phyloP scores from a whole-genome alignment of 371 early-diverging fungal genomes.

The Mucor indicus region DNA sequence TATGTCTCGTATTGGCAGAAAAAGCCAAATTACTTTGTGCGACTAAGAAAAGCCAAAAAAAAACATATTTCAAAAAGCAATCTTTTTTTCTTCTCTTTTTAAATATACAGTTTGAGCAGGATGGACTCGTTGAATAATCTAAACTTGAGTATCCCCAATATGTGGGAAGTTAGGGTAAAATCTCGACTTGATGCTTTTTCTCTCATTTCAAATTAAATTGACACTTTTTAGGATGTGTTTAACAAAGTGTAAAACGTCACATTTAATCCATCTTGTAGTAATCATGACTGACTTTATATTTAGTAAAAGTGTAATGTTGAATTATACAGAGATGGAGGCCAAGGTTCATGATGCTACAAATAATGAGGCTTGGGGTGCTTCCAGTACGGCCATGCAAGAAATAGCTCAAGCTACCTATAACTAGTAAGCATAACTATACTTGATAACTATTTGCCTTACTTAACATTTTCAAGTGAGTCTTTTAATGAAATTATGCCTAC shows the following conservation, averaged over 20 bases:
- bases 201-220: too few relatives aligned
- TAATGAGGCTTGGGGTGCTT: conserved; percentile 92
- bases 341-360: conserved; percentile 87
- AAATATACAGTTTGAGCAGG: too few relatives aligned
- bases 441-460: neutral
- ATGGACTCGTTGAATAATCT: too few relatives aligned
- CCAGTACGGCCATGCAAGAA: conserved; percentile 87
- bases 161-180: conserved; percentile 54
- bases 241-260: too few relatives aligned
- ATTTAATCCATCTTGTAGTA: too few relatives aligned
- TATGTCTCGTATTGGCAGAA: too few relatives aligned
- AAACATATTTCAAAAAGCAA: too few relatives aligned
- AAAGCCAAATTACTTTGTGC: too few relatives aligned
- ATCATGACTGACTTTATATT: too few relatives aligned
- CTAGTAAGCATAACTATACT: conserved; percentile 52
- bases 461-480: conserved; percentile 59
- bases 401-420: conserved; percentile 85
- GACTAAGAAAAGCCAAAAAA: too few relatives aligned
- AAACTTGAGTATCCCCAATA: conserved; percentile 37
- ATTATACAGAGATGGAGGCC: conserved; percentile 85
- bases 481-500: conserved; percentile 94
- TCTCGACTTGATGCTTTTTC: neutral
- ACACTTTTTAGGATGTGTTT: too few relatives aligned
- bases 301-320: conserved; percentile 74
- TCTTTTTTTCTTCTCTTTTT: too few relatives aligned